These are phyloP conservation scores for Apocynum venetum DNA, from an alignment of 257 asterid genomes.

Conservation along the genomic window DNA sequence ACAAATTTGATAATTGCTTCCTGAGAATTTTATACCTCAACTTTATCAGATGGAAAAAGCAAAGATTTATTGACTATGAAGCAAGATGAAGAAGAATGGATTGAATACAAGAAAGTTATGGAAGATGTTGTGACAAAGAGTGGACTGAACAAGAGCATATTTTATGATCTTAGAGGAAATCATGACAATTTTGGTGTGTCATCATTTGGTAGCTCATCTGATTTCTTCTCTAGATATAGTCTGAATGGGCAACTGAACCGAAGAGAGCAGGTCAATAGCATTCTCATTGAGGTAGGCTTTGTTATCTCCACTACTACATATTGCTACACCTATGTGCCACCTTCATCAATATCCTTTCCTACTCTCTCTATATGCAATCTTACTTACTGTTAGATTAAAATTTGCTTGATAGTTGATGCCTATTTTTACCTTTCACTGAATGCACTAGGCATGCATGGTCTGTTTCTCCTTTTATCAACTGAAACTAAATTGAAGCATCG, in stretches of 20 bases:
- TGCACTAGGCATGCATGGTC: background rate
- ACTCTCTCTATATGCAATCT: background rate
- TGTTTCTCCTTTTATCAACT: background rate
- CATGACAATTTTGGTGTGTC: slow-evolving; percentile 95
- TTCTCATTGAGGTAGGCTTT: slow-evolving; percentile 60
- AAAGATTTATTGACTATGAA: slow-evolving; percentile 72
- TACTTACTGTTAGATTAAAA: background rate
- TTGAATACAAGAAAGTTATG: slow-evolving; percentile 70
- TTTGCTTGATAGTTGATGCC: background rate
- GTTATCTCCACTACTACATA: slow-evolving; percentile 5
- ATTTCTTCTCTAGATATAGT: slow-evolving; percentile 76
- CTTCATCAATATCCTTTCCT: background rate
- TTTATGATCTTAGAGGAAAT: slow-evolving; percentile 91
- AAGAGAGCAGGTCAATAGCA: slow-evolving; percentile 55
- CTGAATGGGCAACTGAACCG: slow-evolving; percentile 56
- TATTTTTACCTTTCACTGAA: background rate
- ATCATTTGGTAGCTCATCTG: slow-evolving; percentile 51
- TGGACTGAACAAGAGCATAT: slow-evolving; percentile 56
- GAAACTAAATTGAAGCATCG: background rate
- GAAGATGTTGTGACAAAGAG: slow-evolving; percentile 64
- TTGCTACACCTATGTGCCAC: background rate
- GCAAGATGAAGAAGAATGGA: slow-evolving; percentile 89
- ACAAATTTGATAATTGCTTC: background rate
- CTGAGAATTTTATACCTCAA: slow-evolving; percentile 13
- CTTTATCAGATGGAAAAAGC: slow-evolving; percentile 86